phyloP scores from a whole-genome alignment of 2,329 filamentous ascomycete genomes.

The Ceratocystis harringtonii region DNA sequence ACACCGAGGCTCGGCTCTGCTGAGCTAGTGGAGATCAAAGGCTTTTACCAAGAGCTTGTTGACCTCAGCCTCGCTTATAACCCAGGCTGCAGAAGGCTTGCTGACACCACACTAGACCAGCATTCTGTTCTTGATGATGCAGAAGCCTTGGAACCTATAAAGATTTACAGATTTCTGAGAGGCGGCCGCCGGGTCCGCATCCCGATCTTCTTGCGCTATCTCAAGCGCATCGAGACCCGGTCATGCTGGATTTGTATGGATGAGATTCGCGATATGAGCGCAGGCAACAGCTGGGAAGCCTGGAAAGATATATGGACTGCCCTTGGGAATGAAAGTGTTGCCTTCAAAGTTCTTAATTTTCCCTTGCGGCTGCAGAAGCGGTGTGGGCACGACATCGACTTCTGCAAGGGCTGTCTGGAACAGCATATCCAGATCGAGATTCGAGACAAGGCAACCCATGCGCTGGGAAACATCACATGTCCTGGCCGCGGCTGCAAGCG shows the following conservation, averaged over 20 bases:
- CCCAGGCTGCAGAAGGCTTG: not conserved
- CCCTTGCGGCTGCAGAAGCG: not conserved
- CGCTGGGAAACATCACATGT: slow-evolving; percentile 1
- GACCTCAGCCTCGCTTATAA: not conserved
- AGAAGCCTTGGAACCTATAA: not conserved
- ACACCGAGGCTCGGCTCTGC: not conserved
- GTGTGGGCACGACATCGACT: not conserved
- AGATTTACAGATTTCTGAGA: not conserved
- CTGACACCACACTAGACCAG: not conserved
- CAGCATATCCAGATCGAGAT: slow-evolving; percentile 2
- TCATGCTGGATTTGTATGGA: slow-evolving; percentile 4
- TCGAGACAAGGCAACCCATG: not conserved
- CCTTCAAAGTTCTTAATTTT: slow-evolving; percentile 1
- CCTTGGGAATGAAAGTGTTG: not conserved
- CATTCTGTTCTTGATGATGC: not conserved
- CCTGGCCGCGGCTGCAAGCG: not conserved
- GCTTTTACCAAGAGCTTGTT: not conserved
- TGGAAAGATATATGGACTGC: not conserved
- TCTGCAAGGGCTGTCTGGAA: slow-evolving; percentile 5
- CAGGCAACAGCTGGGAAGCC: not conserved
- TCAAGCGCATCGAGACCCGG: not conserved
- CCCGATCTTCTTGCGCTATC: slow-evolving; percentile 7
- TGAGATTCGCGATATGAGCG: slow-evolving; percentile 4
- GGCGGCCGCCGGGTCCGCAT: not conserved
- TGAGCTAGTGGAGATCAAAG: not conserved